These are phyloP conservation scores for Neolentinus lepideus DNA, from an alignment of 1,284 basidiomycete species.

Conservation along the genomic window DNA sequence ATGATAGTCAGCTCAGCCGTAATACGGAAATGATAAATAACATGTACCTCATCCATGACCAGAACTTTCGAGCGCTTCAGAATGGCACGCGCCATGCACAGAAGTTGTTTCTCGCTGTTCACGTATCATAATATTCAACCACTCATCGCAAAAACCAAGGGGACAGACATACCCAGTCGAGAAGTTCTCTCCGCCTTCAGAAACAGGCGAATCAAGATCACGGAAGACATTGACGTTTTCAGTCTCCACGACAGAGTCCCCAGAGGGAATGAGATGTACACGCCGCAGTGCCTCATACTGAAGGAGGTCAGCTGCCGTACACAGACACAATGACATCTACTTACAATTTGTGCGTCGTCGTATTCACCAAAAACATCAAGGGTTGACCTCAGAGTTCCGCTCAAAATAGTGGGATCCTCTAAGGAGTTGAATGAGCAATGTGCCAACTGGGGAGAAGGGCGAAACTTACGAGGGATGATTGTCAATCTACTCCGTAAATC, in stretches of 20 bases:
- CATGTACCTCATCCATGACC: constrained; percentile 74
- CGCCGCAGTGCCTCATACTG: constrained; percentile 84
- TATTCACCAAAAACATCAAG: constrained; percentile 92
- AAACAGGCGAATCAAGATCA: constrained; percentile 78
- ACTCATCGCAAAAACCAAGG: not conserved
- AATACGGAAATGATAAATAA: constrained; percentile 11
- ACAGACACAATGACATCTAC: constrained; percentile 14
- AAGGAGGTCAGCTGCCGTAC: not conserved
- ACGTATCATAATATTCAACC: not conserved
- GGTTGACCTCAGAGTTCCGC: constrained; percentile 80
- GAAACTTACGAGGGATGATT: constrained; percentile 81
- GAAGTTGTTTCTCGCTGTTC: constrained; percentile 70
- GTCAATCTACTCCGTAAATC: constrained; percentile 82
- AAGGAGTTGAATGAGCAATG: not conserved
- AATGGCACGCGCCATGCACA: constrained; percentile 83
- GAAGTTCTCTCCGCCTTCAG: constrained; percentile 91
- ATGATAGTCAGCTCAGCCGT: constrained; percentile 3
- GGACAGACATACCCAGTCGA: constrained; percentile 62
- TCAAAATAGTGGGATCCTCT: constrained; percentile 90
- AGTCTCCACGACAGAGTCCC: constrained; percentile 41
- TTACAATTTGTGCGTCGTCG: constrained; percentile 76
- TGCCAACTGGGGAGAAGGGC: not conserved
- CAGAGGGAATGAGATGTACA: constrained; percentile 76
- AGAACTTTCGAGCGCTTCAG: constrained; percentile 69
- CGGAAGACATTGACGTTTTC: constrained; percentile 84